Evolutionary conservation across 2,329 filamentous ascomycete genomes (phyloP).

Genomic region (Neopestalotiopsis sp.): DNA sequence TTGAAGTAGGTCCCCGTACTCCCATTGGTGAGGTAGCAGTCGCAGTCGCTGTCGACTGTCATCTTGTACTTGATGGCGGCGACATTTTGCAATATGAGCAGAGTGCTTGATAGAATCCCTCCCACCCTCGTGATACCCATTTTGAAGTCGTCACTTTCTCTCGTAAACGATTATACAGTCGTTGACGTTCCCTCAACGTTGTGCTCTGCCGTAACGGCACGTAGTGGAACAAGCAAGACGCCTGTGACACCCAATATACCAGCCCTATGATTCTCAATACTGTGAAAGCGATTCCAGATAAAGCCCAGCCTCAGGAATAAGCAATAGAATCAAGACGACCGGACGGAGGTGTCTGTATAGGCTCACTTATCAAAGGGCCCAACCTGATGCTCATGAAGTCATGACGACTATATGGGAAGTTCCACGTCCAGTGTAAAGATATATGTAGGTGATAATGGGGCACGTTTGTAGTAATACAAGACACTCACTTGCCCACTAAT

Average conservation of each 20-base stretch:
- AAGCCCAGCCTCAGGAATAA: neutral
- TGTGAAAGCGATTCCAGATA: neutral
- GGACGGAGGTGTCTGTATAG: neutral
- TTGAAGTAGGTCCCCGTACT: constrained; percentile 45
- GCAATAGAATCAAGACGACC: neutral
- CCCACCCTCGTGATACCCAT: neutral
- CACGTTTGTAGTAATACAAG: neutral
- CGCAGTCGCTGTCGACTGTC: constrained; percentile 38
- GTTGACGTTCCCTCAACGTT: neutral
- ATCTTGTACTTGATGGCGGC: constrained; percentile 26
- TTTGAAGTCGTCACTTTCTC: neutral
- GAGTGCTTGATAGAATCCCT: constrained; percentile 20
- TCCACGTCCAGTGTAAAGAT: neutral
- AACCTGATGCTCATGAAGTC: neutral
- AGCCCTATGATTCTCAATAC: neutral
- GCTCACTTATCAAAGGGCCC: neutral
- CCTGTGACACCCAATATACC: neutral
- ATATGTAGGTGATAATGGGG: neutral
- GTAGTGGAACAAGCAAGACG: neutral
- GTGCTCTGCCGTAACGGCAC: neutral
- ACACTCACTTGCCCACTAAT: neutral
- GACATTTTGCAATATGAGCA: constrained; percentile 18
- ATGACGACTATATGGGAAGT: constrained; percentile 1
- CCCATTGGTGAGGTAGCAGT: constrained; percentile 52
- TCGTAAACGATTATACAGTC: neutral